Conservation (phyloP, 169 alveolate species). For the Cryptosporidium parvum region DNA sequence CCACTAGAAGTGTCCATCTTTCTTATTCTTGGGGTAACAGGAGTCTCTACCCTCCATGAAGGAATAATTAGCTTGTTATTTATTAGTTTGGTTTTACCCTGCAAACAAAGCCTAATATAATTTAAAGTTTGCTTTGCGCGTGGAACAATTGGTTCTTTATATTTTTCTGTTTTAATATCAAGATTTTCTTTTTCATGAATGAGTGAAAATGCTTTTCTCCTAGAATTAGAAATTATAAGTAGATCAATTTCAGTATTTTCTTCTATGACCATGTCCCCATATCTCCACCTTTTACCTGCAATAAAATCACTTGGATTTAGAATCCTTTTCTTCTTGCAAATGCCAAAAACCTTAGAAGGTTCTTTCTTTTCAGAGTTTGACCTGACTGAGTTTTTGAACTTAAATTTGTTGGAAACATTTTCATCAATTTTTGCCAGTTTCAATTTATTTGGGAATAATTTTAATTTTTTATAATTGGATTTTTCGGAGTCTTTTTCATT, state of each 20-base stretch:
- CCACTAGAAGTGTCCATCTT: conserved; percentile 6
- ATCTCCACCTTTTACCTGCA: conserved; percentile 45
- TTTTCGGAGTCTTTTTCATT: not conserved
- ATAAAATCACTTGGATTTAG: conserved; percentile 52
- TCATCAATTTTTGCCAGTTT: conserved; percentile 14
- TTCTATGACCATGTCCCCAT: conserved; percentile 45
- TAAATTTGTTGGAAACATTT: not conserved
- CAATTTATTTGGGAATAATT: conserved; percentile 25
- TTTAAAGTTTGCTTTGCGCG: conserved; percentile 50
- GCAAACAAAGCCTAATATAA: conserved; percentile 56
- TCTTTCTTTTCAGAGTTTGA: not conserved
- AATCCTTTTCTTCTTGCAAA: conserved; percentile 22
- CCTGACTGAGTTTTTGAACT: not conserved
- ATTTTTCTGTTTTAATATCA: conserved; percentile 4
- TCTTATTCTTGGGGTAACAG: conserved; percentile 58
- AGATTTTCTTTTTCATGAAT: conserved; percentile 50
- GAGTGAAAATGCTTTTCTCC: conserved; percentile 43
- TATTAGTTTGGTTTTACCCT: conserved; percentile 37
- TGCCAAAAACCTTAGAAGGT: not conserved
- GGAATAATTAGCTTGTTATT: conserved; percentile 48
- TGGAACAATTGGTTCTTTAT: conserved; percentile 28
- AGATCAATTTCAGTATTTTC: conserved; percentile 16
- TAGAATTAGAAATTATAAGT: conserved; percentile 49
- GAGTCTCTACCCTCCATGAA: conserved; percentile 71
- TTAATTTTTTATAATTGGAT: conserved; percentile 11